Evolutionary conservation across 2,329 filamentous ascomycete species (phyloP), one percentile per base, ranked within the genome.

Genomic region (Elsinoe australis): DNA sequence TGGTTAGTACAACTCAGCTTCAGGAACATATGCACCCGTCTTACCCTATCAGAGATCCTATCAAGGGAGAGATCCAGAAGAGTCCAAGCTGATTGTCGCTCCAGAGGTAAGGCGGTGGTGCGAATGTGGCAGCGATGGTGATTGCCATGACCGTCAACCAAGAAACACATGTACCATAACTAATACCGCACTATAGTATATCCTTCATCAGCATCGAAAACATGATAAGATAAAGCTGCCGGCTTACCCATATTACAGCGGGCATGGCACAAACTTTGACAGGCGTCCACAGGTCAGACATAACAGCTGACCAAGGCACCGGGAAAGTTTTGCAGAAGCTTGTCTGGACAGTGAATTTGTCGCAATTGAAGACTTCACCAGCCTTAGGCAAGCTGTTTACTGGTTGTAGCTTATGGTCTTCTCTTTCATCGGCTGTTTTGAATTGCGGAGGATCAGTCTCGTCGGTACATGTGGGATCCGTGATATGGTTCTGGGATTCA

Each of bases 21-120:
- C n/a, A n/a, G n/a, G n/a, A 19, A 17, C 5, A 34, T 4, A 4
- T 21, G 18, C 9, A 5, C 4, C 15, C 12, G 10, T 15, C 39
- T 31, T 17, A 44, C 39, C 51, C 56, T 17, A 55, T 41, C n/a
- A 53, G 7, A 14, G 49, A 48, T 1, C 56, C 56, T 19, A 58
- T 46, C 17, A 47, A 12, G 3, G 50, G 49, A 22, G 50, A 12
- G 15, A 35, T 47, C 28, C 45, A 47, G 22, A 49, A 36, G 14
- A 50, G 26, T 1, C 51, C 51, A 10, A 52, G 12, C 12, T 24
- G 34, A 18, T 33, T 47, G 42, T 52, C 50, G 8, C 32, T 33
- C 18, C 50, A 52, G 1, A 47, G 33, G 21, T 52, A 52, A 4
- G 51, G 51, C 2, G 34, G 50, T 19, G 19, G 31, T 5, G 35